Evolutionary conservation across 148 eudicot species (phyloP), one percentile per base, ranked within the genome.

Genomic region (Amaranthus palmeri): DNA sequence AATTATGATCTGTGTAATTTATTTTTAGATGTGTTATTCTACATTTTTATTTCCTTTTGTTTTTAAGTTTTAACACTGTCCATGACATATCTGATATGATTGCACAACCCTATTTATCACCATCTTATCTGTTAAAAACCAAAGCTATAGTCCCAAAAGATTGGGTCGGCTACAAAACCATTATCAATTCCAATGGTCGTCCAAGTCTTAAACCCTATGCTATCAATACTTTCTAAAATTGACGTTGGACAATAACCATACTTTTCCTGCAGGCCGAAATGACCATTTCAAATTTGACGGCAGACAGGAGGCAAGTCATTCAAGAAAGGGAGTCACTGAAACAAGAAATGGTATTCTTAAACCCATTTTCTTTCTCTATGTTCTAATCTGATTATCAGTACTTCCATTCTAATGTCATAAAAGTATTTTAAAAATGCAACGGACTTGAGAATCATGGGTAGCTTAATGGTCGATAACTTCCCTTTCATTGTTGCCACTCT

Each of bases 261-360:
- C 18, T 11, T 15, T 10, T 79, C 50, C 40, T 12, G 70, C 85
- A 93, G 98, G 96, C 98, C 68, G 83, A 85, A 72, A 65, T 44
- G 59, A 88, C 84, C 41, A 90, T 88, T 61, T 45, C 82, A 25
- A 88, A 85, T 75, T 72, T 90, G 60, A 81, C 81, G 50, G 96
- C 85, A 71, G 95, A 93, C 72, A 90, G 86, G 80, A 85, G 79
- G 76, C 75, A 72, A 62, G 78, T 83, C 65, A 54, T 80, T 56
- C 85, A 82, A 74, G 92, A 90, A 68, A 83, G 79, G 74, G 88
- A 85, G 65, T 70, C 69, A 17, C 74, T 88, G 69, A 85, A 79
- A 78, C 83, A 86, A 78, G 90, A 93, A 80, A 77, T 87, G 93
- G 98, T 93, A 80, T n/a, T 4, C 10, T 9, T 54, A 8, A 4